Evolutionary conservation across 2,329 filamentous ascomycete species (phyloP).

Genomic region (Teratosphaeria gauchensis): DNA sequence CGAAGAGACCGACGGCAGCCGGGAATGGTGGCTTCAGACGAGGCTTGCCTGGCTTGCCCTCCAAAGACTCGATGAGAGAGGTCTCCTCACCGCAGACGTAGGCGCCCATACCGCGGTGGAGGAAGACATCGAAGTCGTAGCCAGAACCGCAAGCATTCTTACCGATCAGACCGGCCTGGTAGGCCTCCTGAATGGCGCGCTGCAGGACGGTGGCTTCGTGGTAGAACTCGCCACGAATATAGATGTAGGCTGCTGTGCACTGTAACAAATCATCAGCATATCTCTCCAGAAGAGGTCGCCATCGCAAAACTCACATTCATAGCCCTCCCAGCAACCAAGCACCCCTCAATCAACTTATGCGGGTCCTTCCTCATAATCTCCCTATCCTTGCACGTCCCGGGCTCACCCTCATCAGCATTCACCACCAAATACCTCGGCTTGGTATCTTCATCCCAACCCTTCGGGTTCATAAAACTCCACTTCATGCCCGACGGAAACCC

Average conservation of each 20-base stretch:
- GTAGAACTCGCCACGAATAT: conserved; percentile 97
- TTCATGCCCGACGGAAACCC: conserved; percentile 97
- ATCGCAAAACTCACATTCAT: conserved; percentile 58
- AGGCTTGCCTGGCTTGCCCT: conserved; percentile 97
- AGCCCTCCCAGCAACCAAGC: conserved; percentile 85
- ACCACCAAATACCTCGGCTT: conserved; percentile 95
- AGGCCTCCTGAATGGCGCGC: conserved; percentile 93
- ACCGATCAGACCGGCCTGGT: conserved; percentile 85
- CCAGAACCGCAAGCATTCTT: conserved; percentile 96
- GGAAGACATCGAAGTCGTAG: conserved; percentile 94
- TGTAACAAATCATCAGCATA: conserved; percentile 6
- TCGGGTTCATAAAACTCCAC: conserved; percentile 99
- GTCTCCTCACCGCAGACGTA: conserved; percentile 99
- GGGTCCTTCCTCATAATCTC: conserved; percentile 99
- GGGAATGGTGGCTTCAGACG: conserved; percentile 98
- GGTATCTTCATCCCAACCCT: conserved; percentile 96
- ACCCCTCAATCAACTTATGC: conserved; percentile 97
- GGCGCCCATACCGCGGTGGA: conserved; percentile 93
- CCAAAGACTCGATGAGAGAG: conserved; percentile 92
- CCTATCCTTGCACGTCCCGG: conserved; percentile 97
- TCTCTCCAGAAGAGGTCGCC: neutral
- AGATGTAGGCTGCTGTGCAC: conserved; percentile 95
- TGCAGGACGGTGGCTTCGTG: conserved; percentile 90
- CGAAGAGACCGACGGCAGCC: conserved; percentile 91
- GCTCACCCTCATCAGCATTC: conserved; percentile 97